A percentile compares a stretch with the other conserved stretches of the same genome.
Conservation (phyloP, 2,329 filamentous ascomycete species). For the Microdochium paspali region DNA sequence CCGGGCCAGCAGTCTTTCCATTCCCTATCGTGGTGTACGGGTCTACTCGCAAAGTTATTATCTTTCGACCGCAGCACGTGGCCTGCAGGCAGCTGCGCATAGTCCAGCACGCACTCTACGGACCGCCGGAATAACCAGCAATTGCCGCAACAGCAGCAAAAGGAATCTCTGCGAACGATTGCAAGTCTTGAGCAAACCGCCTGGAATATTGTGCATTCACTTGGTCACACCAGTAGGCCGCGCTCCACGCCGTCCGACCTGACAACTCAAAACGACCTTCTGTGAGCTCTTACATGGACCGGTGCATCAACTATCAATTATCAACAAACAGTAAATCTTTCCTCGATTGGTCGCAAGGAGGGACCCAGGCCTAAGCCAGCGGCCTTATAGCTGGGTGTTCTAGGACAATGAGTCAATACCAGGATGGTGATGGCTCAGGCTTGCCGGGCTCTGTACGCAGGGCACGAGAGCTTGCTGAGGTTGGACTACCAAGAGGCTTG, state of each 20-base stretch:
- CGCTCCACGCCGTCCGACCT: background rate
- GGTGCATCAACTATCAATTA: too few species aligned
- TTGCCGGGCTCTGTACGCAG: background rate
- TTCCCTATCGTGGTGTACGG: background rate
- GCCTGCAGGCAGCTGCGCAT: background rate
- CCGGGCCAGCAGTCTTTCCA: background rate
- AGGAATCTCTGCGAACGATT: too few species aligned
- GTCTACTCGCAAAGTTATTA: background rate
- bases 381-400: background rate
- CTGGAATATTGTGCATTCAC: background rate
- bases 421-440: background rate
- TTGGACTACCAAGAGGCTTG: constrained; percentile 2
- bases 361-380: background rate
- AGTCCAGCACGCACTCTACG: too few species aligned
- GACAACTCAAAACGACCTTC: background rate
- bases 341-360: background rate
- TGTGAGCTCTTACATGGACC: too few species aligned
- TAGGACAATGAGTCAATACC: background rate
- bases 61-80: background rate
- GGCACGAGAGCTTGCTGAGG: background rate
- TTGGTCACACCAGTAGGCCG: background rate
- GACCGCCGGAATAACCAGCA: too few species aligned
- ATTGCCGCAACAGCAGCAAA: too few species aligned
- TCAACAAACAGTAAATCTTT: background rate
- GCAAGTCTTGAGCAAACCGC: too few species aligned